Base-by-base conservation (phyloP, 768 basidiomycete species). In the Brasilioporus rufonigricans region DNA sequence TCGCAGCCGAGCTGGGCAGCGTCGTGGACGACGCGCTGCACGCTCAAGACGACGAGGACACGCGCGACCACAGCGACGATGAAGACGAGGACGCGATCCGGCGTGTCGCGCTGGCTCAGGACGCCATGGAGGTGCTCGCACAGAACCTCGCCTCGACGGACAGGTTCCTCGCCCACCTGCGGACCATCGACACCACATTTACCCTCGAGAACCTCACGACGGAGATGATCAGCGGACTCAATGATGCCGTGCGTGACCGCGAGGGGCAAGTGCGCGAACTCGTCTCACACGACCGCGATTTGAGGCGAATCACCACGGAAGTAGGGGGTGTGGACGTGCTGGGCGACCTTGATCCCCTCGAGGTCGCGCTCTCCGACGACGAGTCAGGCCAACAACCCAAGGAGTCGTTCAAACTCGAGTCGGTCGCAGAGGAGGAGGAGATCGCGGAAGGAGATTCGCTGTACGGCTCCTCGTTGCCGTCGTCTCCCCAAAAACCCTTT, bases 221-320 rank as follows among this genome's bases (percentile, higher is more conserved):
- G 18, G 83, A 88, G 59, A 77, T 91, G 57, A 89, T 95, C 61
- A 80, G 90, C 35, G 79, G 81, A 33, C 79, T 93, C 56, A 87
- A 92, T 69, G 86, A 88, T 52, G 80, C 84, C 13, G 81, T 83
- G 33, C 82, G 85, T 44, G 86, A 91, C 62, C 81, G 92, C 53
- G 92, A 94, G 67, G 80, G 77, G 3, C 92, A 94, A 71, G 82
- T 91, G 5, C 85, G 92, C 48, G 89, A 85, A 64, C 71, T 94
- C 50, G 73, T 86, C 33, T 88, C 85, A 58, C 87, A 80, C 65
- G 91, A 93, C 64, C 81, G 90, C 49, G 87, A 93, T 70, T 83
- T 94, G 64, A 79, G 81, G 60, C 83, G 84, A 66, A 88, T 91
- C 61, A 82, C 85, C 2, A 83, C 80, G 5, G 90, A 92, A 68